Percentiles rank a stretch among this genome's conserved stretches.
phyloP scores from a whole-genome alignment of 140 eudicot species.

The Stevia rebaudiana region DNA sequence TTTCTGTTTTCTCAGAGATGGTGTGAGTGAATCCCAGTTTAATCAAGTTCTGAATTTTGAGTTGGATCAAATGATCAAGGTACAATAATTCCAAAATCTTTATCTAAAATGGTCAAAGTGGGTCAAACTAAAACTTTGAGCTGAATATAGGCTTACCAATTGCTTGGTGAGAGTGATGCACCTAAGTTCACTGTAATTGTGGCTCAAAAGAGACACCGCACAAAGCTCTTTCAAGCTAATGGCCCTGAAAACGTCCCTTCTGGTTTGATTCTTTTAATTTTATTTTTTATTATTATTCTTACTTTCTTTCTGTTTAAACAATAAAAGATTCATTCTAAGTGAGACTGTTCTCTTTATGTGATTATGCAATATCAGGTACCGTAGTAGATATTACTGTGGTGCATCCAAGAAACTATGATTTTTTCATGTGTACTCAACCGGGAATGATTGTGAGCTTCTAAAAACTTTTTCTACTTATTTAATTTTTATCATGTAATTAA shows the following conservation, averaged over 20 bases:
- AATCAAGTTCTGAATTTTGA: constrained; percentile 75
- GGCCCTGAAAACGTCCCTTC: constrained; percentile 76
- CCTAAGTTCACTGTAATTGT: constrained; percentile 88
- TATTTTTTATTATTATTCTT: neutral
- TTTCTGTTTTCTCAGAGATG: constrained; percentile 58
- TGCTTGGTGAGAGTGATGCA: constrained; percentile 65
- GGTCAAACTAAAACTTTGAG: neutral
- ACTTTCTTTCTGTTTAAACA: constrained; percentile 7
- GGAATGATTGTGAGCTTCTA: constrained; percentile 82
- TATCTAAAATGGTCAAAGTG: neutral
- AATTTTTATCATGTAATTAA: neutral
- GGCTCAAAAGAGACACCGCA: constrained; percentile 89
- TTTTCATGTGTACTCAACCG: constrained; percentile 89
- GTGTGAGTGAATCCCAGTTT: constrained; percentile 92
- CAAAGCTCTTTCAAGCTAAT: constrained; percentile 63
- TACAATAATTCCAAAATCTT: neutral
- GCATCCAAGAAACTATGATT: constrained; percentile 89
- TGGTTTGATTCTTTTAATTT: constrained; percentile 38
- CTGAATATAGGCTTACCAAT: constrained; percentile 61
- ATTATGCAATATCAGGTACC: constrained; percentile 50
- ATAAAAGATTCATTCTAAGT: neutral
- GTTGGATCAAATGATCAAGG: constrained; percentile 91
- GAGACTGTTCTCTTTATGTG: constrained; percentile 12
- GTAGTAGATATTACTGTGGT: constrained; percentile 74
- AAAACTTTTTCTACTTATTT: constrained; percentile 2